A percentile compares a stretch with the other conserved stretches of the same genome.
Conservation (phyloP, 2,329 filamentous ascomycete genomes). For the Curvularia sp. region DNA sequence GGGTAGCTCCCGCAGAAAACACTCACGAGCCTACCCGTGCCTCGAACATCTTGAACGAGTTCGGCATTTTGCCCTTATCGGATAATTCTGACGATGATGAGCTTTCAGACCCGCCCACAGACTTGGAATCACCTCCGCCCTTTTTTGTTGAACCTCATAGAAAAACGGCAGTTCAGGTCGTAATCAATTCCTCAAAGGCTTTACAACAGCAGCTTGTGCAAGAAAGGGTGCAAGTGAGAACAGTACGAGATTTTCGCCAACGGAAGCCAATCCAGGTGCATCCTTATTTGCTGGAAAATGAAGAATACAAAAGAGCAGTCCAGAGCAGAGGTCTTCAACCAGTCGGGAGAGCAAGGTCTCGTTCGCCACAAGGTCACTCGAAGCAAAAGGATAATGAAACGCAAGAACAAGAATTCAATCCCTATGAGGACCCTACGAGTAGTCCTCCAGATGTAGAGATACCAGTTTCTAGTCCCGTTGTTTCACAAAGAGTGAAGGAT, state of each 20-base stretch:
- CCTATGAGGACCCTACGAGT: constrained; percentile 28
- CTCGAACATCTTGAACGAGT: constrained; percentile 25
- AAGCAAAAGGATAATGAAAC: constrained; percentile 31
- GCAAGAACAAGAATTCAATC: constrained; percentile 45
- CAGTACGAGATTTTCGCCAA: constrained; percentile 50
- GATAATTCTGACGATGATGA: constrained; percentile 36
- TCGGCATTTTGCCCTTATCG: constrained; percentile 32
- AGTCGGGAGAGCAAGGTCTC: constrained; percentile 45
- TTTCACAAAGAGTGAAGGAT: constrained; percentile 16
- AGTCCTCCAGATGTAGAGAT: constrained; percentile 37
- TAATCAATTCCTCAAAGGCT: constrained; percentile 38
- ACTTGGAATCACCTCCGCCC: constrained; percentile 25
- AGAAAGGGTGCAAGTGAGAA: constrained; percentile 25
- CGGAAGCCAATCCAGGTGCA: constrained; percentile 58
- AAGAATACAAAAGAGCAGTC: constrained; percentile 53
- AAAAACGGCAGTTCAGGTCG: constrained; percentile 36
- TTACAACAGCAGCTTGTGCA: constrained; percentile 26
- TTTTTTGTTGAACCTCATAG: constrained; percentile 30
- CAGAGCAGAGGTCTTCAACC: constrained; percentile 55
- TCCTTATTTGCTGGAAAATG: constrained; percentile 56
- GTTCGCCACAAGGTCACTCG: constrained; percentile 34
- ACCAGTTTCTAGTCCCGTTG: constrained; percentile 33
- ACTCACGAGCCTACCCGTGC: neutral
- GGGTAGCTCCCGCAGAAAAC: neutral
- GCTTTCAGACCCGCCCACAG: constrained; percentile 35